Conservation (phyloP, 2,329 filamentous ascomycete species). For the Aphanoascus verrucosus region DNA sequence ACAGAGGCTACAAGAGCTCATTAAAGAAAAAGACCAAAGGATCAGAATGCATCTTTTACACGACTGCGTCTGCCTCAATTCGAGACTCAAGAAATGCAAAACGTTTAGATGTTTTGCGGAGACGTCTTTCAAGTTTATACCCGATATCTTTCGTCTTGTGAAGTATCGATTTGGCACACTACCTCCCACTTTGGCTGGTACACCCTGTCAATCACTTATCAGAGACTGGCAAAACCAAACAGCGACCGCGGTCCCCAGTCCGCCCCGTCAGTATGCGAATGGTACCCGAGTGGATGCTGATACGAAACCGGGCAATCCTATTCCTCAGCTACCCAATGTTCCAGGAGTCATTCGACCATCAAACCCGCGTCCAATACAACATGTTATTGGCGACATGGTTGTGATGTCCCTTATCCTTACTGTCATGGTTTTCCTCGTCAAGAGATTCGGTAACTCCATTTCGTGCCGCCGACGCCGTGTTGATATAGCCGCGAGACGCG, state of each 20-base stretch:
- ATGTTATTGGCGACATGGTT: constrained; percentile 28
- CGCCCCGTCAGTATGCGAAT: background rate
- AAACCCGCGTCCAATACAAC: constrained; percentile 9
- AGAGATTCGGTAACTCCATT: constrained; percentile 32
- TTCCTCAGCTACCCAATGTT: background rate
- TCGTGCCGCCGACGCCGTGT: constrained; percentile 40
- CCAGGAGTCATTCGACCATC: constrained; percentile 6
- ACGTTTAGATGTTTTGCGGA: constrained; percentile 24
- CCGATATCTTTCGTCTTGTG: constrained; percentile 22
- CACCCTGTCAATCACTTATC: constrained; percentile 11
- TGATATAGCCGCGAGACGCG: constrained; percentile 43
- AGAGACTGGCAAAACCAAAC: background rate
- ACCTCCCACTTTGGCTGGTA: constrained; percentile 16
- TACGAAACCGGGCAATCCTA: background rate
- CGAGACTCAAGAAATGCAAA: constrained; percentile 19
- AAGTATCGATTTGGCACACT: constrained; percentile 22
- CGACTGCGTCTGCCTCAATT: constrained; percentile 21
- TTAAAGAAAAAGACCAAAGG: constrained; percentile 21
- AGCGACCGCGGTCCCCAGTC: background rate
- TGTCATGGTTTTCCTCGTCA: constrained; percentile 28
- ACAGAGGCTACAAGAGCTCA: constrained; percentile 19
- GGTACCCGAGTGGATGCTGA: background rate
- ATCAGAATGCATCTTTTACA: constrained; percentile 23
- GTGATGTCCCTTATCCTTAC: constrained; percentile 37
- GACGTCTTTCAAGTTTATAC: constrained; percentile 22